A percentile compares a stretch with the other conserved stretches of the same genome.
phyloP scores from a whole-genome alignment of 257 asterid genomes.

The Nicotiana otophora region DNA sequence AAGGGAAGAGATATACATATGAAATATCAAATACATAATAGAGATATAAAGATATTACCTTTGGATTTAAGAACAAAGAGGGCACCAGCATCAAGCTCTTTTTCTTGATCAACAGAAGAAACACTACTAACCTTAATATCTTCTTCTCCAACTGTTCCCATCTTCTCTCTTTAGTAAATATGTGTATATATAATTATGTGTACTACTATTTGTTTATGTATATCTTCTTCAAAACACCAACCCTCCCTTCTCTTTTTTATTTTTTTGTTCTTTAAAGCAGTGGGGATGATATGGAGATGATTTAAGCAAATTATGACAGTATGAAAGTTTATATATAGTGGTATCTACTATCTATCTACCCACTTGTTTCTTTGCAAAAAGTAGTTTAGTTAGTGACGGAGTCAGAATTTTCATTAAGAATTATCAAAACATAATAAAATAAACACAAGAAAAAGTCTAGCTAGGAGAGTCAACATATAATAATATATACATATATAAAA shows the following conservation, averaged over 20 bases:
- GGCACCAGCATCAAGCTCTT: conserved; percentile 78
- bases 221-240: not conserved
- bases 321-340: not conserved
- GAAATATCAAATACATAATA: not conserved
- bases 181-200: not conserved
- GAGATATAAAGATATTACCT: conserved; percentile 29
- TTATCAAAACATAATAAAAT: no score
- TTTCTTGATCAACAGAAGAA: not conserved
- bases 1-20: not conserved
- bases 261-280: not conserved
- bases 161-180: not conserved
- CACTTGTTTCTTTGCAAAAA: not conserved
- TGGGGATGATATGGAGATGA: not conserved
- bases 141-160: not conserved
- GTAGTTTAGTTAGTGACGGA: no score
- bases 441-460: no score
- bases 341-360: not conserved
- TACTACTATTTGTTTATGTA: not conserved
- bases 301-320: not conserved
- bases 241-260: not conserved
- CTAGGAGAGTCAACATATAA: no score
- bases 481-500: no score
- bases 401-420: no score
- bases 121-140: not conserved
- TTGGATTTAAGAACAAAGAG: conserved; percentile 84